Evolutionary conservation across 73 alveolate genomes (phyloP), one percentile per base, ranked within the genome.

Genomic region (Paramecium caudatum): DNA sequence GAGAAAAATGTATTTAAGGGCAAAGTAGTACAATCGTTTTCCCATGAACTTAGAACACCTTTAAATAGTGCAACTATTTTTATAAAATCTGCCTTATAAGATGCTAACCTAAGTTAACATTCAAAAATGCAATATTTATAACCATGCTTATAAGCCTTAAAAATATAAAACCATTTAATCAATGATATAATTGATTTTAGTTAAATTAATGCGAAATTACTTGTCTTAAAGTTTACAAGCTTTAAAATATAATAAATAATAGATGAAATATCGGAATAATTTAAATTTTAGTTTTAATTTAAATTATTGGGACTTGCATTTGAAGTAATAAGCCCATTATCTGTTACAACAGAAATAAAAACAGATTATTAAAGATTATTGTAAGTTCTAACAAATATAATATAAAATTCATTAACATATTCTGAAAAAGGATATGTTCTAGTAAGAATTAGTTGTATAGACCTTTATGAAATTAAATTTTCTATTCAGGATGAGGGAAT

Each of bases 21-120:
- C 13, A 86, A 78, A 63, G 81, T 86, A 41, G 46, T 86, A 3
- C 43, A 78, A 47, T 86, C 93, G 4, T 86, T 86, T 25, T 86
- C 93, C 46, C 93, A 86, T 63, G 93, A 65, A 49, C 45, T 86
- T 1, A 86, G 93, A 62, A 86, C 93, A 10, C 93, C 93, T 21
- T 36, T 86, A 0, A 86, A 86, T 62, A 47, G 85, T 15, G 84
- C 90, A 39, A 63, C 68, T 46, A 41, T 70, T 2, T 86, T 86
- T 46, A 23, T 86, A 34, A 49, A 70, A 21, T 34, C 82, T 4
- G 87, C 87, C 1, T 13, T 86, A 13, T 61, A 36, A 19, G 93
- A 86, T 41, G 69, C 10, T 3, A 27, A 80, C 16, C 33, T 83
- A 32, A 37, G 30, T 37, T 21, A 63, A 43, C 33, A 2, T 1